Evolutionary conservation across 2,329 filamentous ascomycete species (phyloP).

Genomic region (Thelonectria blattea): DNA sequence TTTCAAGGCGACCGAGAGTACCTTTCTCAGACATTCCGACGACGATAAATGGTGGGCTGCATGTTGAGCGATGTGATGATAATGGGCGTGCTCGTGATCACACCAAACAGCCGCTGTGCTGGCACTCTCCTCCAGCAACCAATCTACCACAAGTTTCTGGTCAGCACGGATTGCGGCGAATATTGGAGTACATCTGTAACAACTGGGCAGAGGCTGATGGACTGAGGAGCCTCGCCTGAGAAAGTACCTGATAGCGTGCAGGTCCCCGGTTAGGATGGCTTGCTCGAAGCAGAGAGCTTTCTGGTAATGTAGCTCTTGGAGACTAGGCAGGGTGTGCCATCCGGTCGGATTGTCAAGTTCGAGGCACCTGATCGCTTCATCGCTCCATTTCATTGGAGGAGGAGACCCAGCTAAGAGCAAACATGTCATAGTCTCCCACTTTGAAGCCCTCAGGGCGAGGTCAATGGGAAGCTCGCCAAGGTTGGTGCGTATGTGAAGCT

Average conservation of each 20-base stretch:
- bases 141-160: not conserved
- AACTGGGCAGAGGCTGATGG: not conserved
- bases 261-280: not conserved
- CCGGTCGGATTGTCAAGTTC: not conserved
- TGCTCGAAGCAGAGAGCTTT: not conserved
- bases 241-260: not conserved
- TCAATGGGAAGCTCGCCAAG: not conserved
- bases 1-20: not conserved
- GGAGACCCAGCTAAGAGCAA: not conserved
- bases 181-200: conserved; percentile 3
- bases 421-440: not conserved
- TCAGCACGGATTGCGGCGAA: not conserved
- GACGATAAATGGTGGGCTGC: not conserved
- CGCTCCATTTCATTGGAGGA: too few relatives aligned
- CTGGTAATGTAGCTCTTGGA: not conserved
- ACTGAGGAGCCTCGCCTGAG: not conserved
- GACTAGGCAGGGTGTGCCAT: not conserved
- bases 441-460: not conserved
- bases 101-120: not conserved
- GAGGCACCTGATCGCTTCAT: too few relatives aligned
- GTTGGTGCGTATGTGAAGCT: not conserved
- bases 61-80: not conserved
- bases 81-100: not conserved
- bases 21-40: not conserved
- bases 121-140: not conserved